phyloP scores from a whole-genome alignment of 83 land plant species.

The Diphasiastrum complanatum region DNA sequence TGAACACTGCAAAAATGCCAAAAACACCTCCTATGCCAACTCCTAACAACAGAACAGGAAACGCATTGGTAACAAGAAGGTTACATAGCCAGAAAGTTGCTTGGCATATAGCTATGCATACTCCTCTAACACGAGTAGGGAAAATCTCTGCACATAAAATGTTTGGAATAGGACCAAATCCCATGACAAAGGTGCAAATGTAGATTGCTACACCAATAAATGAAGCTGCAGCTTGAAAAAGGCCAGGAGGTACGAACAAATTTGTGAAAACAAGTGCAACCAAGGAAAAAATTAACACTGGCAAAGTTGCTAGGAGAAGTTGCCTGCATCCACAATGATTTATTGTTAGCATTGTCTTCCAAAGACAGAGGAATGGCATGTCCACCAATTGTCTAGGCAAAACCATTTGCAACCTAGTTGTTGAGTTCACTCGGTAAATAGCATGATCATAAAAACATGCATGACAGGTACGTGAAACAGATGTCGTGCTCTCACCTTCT shows the following conservation, averaged over 20 bases:
- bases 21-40: slow-evolving; percentile 62
- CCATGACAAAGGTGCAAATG: slow-evolving; percentile 70
- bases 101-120: slow-evolving; percentile 69
- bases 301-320: slow-evolving; percentile 56
- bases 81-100: slow-evolving; percentile 64
- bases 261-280: slow-evolving; percentile 40
- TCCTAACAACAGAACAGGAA: slow-evolving; percentile 45
- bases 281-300: slow-evolving; percentile 43
- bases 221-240: slow-evolving; percentile 52
- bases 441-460: too few species aligned
- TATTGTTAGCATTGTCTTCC: too few species aligned
- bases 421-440: too few species aligned
- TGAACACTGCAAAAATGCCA: too few species aligned
- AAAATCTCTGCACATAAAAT: slow-evolving; percentile 83
- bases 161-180: slow-evolving; percentile 78
- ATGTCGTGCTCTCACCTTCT: too few species aligned
- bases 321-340: slow-evolving; percentile 42
- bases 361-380: too few species aligned
- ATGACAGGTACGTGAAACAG: too few species aligned
- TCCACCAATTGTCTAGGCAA: too few species aligned
- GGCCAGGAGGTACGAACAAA: slow-evolving; percentile 32
- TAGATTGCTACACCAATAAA: slow-evolving; percentile 51
- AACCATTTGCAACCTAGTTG: too few species aligned
- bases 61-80: slow-evolving; percentile 63
- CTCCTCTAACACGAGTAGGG: slow-evolving; percentile 78